Base-by-base conservation (phyloP, 306 rosid genomes). In the Astragalus membranaceus region DNA sequence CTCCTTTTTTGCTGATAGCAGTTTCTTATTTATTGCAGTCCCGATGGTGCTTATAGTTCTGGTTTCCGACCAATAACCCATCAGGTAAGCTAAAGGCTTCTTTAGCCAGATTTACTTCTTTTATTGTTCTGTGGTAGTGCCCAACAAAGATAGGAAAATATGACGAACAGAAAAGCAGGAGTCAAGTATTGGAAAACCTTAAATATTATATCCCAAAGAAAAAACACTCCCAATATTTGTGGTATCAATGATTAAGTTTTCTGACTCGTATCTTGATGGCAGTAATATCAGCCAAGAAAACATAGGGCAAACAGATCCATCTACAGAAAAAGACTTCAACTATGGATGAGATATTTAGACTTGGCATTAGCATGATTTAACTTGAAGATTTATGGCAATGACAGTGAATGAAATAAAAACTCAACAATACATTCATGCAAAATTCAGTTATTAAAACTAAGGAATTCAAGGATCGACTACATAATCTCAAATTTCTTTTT, bases 21-120 rank as follows among this genome's bases (percentile, higher is more conserved):
- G 29, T 8, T 50, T 60, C 49, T 75, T 57, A 26, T 81, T 62
- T 75, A 55, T 73, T 85, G 89, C 96, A 92, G 98, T 70, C 98
- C 96, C 17, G 86, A 85, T 58, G 93, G 96, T 75, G 98, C 98
- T 83, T 92, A 92, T 72, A 92, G 96, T 84, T 80, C 96, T 80
- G 96, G 98, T 79, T 92, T 92, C 89, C 85, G 57, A 76, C 98
- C 98, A 60, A 92, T 92, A 82, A 92, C 98, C 13, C 98, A 92
- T 84, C 98, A 92, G 98, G 98, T 92, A 88, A 89, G 84, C 85
- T 76, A 73, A 86, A 81, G 87, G 80, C 95, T 80, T 41, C 75
- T 67, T 76, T 56, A 70, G 42, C 63, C 60, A 13, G 59, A 83
- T 70, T 74, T 68, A 33, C 59, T 75, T 74, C 60, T 60, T 56